Percentiles rank a stretch among this genome's conserved stretches.
Conservation (phyloP, 805 yeast species). For the Zygoascus ofunaensis region DNA sequence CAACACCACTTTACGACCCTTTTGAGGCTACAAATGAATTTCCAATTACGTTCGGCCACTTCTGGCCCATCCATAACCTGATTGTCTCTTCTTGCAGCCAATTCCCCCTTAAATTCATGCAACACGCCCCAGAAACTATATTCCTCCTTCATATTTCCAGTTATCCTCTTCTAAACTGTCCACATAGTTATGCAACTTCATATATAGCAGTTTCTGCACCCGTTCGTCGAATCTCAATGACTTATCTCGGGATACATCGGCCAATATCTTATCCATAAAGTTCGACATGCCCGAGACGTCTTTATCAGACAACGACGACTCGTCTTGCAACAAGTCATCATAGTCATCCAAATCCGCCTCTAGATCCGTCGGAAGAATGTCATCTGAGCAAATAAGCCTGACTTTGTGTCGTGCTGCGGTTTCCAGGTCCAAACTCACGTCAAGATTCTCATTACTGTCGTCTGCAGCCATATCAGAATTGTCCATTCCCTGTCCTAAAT, state of each 20-base stretch:
- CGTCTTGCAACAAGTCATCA: not conserved
- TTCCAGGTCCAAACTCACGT: not conserved
- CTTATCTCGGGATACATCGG: not conserved
- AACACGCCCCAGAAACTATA: no score
- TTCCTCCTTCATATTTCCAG: slow-evolving; percentile 6
- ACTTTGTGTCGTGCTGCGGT: slow-evolving; percentile 1
- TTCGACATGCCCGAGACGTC: not conserved
- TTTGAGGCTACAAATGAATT: no score
- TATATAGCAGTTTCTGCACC: not conserved
- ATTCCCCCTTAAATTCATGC: no score
- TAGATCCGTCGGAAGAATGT: not conserved
- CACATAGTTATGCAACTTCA: not conserved
- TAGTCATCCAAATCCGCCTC: not conserved
- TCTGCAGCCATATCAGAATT: not conserved
- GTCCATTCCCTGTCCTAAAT: not conserved
- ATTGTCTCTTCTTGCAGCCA: no score
- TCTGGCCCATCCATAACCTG: no score
- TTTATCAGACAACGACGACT: not conserved
- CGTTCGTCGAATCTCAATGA: not conserved
- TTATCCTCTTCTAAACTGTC: slow-evolving; percentile 1
- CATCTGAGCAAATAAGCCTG: not conserved
- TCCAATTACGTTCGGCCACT: no score
- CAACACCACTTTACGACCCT: no score
- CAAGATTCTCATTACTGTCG: not conserved
- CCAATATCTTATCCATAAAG: not conserved